phyloP scores from a whole-genome alignment of 2,329 filamentous ascomycete species.

The Polytolypa hystricis region DNA sequence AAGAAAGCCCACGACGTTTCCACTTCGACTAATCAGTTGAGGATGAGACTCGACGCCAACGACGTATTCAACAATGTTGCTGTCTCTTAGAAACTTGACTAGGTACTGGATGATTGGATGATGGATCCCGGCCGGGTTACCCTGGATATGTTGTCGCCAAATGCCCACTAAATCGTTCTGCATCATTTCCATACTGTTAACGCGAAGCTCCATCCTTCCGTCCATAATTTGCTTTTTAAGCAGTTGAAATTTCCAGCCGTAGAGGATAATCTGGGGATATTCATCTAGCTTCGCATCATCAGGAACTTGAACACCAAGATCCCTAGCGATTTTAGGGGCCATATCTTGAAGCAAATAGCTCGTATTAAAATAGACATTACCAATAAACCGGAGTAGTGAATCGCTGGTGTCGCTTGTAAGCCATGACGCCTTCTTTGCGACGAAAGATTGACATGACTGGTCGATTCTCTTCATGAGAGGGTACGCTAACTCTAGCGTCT shows the following conservation, averaged over 20 bases:
- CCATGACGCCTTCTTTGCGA: constrained; percentile 33
- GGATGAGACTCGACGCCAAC: constrained; percentile 85
- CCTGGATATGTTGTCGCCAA: constrained; percentile 49
- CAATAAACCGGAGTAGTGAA: constrained; percentile 24
- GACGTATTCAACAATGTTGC: constrained; percentile 72
- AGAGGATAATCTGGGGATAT: constrained; percentile 26
- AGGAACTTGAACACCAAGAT: constrained; percentile 26
- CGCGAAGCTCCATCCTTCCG: constrained; percentile 81
- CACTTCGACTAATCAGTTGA: constrained; percentile 69
- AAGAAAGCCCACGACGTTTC: constrained; percentile 79
- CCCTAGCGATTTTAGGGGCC: constrained; percentile 23
- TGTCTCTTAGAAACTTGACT: constrained; percentile 56
- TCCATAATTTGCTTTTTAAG: constrained; percentile 65
- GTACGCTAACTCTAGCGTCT: constrained; percentile 18
- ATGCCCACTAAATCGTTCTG: constrained; percentile 57
- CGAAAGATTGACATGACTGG: constrained; percentile 26
- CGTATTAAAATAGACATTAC: constrained; percentile 21
- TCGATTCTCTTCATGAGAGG: constrained; percentile 23
- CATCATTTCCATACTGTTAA: constrained; percentile 65
- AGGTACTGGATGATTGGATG: constrained; percentile 55
- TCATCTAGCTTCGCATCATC: constrained; percentile 19
- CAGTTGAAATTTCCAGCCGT: constrained; percentile 58
- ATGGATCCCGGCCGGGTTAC: constrained; percentile 28
- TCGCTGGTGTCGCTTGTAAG: constrained; percentile 32
- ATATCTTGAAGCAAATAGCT: constrained; percentile 21